Evolutionary conservation across 2,329 filamentous ascomycete genomes (phyloP).

Genomic region (Ceratocystis cubensis): DNA sequence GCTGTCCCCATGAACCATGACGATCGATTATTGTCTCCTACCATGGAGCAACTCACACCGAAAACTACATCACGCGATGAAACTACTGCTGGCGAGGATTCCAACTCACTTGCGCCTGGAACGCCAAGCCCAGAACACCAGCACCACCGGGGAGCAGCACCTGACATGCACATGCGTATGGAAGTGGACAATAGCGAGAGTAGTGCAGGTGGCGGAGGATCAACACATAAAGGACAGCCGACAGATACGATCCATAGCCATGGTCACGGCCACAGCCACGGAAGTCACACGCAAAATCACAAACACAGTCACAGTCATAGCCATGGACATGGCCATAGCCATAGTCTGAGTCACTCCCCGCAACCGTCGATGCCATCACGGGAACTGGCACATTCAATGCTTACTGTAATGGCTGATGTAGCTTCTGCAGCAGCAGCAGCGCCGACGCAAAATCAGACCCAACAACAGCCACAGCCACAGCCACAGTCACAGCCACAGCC

Average conservation of each 20-base stretch:
- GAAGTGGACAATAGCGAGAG: conserved; percentile 10
- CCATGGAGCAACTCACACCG: conserved; percentile 18
- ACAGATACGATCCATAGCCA: conserved; percentile 9
- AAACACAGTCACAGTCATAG: neutral
- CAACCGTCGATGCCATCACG: conserved; percentile 11
- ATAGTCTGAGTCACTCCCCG: conserved; percentile 16
- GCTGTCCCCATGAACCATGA: conserved; percentile 19
- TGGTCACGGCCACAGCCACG: neutral
- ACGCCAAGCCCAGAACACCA: conserved; percentile 18
- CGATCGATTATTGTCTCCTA: conserved; percentile 16
- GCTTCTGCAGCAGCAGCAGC: conserved; percentile 11
- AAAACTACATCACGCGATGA: conserved; percentile 18
- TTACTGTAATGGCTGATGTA: conserved; percentile 18
- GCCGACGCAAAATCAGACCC: neutral
- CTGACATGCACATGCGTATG: conserved; percentile 19
- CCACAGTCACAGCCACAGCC: neutral
- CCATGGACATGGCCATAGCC: neutral
- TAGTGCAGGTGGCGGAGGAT: neutral
- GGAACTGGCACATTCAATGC: conserved; percentile 13
- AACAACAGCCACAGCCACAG: neutral
- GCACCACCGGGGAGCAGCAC: conserved; percentile 7
- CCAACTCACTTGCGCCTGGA: conserved; percentile 17
- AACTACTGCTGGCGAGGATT: conserved; percentile 18
- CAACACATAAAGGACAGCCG: neutral
- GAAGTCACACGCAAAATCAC: no score